phyloP scores from a whole-genome alignment of 2,329 filamentous ascomycete genomes.

The Hysterium pulicare region DNA sequence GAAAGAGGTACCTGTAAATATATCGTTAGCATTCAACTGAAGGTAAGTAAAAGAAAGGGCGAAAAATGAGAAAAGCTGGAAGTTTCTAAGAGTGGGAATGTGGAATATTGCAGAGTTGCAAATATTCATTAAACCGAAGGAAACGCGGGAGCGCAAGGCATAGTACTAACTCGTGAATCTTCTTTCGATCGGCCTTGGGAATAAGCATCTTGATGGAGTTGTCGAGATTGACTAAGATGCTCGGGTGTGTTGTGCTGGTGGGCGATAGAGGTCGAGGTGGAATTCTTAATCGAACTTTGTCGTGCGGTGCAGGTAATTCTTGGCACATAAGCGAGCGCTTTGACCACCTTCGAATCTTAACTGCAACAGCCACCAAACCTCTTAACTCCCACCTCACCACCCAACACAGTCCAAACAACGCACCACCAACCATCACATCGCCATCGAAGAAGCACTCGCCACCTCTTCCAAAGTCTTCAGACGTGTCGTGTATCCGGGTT shows the following conservation, averaged over 20 bases:
- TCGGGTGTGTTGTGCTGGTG: slow-evolving; percentile 21
- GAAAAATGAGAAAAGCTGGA: background rate
- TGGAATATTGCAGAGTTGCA: too few relatives aligned
- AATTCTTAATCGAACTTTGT: slow-evolving; percentile 10
- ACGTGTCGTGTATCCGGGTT: too few relatives aligned
- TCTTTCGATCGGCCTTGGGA: slow-evolving; percentile 99
- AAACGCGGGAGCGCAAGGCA: slow-evolving; percentile 16
- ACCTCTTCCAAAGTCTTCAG: too few relatives aligned
- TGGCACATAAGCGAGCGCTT: background rate
- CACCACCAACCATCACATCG: too few relatives aligned
- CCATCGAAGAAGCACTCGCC: too few relatives aligned
- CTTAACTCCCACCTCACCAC: too few relatives aligned
- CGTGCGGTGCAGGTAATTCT: slow-evolving; percentile 7
- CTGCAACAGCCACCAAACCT: too few relatives aligned
- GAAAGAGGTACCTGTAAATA: slow-evolving; percentile 38
- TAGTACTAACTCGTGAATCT: slow-evolving; percentile 99
- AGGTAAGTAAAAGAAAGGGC: slow-evolving; percentile 1
- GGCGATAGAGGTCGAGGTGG: slow-evolving; percentile 12
- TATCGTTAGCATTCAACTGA: slow-evolving; percentile 22
- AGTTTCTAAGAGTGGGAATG: too few relatives aligned
- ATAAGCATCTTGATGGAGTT: slow-evolving; percentile 69
- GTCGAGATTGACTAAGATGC: slow-evolving; percentile 14
- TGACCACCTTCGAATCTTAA: background rate
- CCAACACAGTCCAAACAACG: too few relatives aligned
- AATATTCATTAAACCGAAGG: too few relatives aligned